Percentiles rank a stretch among this genome's conserved stretches.
phyloP scores from a whole-genome alignment of 768 basidiomycete genomes.

The Daedaleopsis nitida region DNA sequence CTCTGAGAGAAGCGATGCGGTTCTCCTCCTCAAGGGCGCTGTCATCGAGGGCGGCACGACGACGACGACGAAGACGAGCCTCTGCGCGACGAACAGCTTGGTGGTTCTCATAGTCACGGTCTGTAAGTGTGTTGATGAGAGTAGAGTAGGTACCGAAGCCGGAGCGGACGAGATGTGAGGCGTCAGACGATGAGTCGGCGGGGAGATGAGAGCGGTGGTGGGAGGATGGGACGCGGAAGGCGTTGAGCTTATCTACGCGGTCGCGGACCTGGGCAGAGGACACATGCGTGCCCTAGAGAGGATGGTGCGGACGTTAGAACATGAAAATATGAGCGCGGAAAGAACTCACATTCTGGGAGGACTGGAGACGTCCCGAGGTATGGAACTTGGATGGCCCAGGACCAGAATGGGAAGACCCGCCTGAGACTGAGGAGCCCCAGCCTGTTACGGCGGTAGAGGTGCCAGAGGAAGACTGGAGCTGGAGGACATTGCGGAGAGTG shows the following conservation, averaged over 20 bases:
- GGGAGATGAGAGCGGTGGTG: slow-evolving; percentile 8
- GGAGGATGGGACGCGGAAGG: slow-evolving; percentile 14
- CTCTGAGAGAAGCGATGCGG: slow-evolving; percentile 45
- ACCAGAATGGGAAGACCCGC: slow-evolving; percentile 60
- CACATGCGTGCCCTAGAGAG: slow-evolving; percentile 9
- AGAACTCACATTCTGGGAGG: slow-evolving; percentile 61
- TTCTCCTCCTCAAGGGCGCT: slow-evolving; percentile 28
- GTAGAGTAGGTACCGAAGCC: slow-evolving; percentile 55
- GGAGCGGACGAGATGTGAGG: slow-evolving; percentile 15
- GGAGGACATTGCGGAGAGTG: slow-evolving; percentile 76
- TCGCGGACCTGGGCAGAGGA: slow-evolving; percentile 18
- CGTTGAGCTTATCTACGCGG: slow-evolving; percentile 19
- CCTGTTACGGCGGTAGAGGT: slow-evolving; percentile 39
- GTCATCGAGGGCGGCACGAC: slow-evolving; percentile 6
- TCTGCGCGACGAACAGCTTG: slow-evolving; percentile 46
- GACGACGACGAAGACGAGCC: slow-evolving; percentile 24
- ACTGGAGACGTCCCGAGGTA: slow-evolving; percentile 70
- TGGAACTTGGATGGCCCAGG: slow-evolving; percentile 75
- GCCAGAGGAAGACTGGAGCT: slow-evolving; percentile 56
- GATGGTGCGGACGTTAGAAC: not conserved
- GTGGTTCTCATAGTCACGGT: slow-evolving; percentile 70
- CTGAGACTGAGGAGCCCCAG: slow-evolving; percentile 47
- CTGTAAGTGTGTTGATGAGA: slow-evolving; percentile 64
- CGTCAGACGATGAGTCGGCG: slow-evolving; percentile 10
- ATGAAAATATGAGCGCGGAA: not conserved